Base-by-base conservation (phyloP, 805 yeast species). In the Metschnikowia picachoensis region DNA sequence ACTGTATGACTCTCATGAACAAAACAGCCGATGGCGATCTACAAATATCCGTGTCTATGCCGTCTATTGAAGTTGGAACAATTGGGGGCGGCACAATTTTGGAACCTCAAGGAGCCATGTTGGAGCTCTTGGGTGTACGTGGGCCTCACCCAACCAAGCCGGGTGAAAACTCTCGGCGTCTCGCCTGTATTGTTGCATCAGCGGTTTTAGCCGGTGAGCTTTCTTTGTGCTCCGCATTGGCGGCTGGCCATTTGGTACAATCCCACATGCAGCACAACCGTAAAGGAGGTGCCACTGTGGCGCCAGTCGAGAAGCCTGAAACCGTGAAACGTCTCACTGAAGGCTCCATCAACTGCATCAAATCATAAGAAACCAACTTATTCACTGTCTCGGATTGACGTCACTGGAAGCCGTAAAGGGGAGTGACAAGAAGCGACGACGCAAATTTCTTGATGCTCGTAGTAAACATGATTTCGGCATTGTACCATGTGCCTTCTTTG, bases 71-170 rank as follows among this genome's bases (percentile, higher is more conserved):
- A 71, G 99, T 94, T 37, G 99, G 99, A 54, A 94, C 99, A 2
- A 90, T 94, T 67, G 99, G 99, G 47, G 99, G 99, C 53, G 99
- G 99, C 63, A 94, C 99, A 3, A 87, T 94, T 53, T 78, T 94
- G 60, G 98, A 87, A 62, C 97, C 99, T 35, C 99, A 94, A 71
- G 87, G 91, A 41, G 88, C 98, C 17, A 89, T 94, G 96, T 76
- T 94, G 49, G 98, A 94, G 59, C 73, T 94, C 55, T 76, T 94
- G 51, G 97, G 98, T 33, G 96, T 94, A 39, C 82, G 87, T 58
- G 99, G 99, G 3, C 97, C 99, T 4, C 95, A 91, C 65, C 86
- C 95, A 33, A 83, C 91, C 4, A 79, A 76, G 43, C 98, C 99
- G 1, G 99, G 99, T 57, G 87, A 83, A 43, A 94, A 94, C 67